Evolutionary conservation across 495 filamentous ascomycete genomes (phyloP), one percentile per base, ranked within the genome.

Genomic region (Penicillium subrubescens): DNA sequence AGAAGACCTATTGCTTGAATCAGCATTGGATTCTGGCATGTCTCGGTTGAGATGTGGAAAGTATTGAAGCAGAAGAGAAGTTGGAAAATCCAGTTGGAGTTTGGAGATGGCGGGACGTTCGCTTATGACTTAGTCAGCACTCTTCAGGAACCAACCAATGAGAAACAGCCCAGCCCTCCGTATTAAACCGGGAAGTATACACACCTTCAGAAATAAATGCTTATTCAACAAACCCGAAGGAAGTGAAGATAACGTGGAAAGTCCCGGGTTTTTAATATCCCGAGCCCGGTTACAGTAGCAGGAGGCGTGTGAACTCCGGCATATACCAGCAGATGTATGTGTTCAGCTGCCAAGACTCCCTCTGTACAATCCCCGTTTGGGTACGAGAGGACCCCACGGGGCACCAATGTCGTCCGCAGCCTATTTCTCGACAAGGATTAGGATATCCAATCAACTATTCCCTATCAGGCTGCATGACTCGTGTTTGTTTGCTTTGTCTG

Each of bases 21-120:
- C 41, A 52, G 1, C 66, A 68, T 68, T 44, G 52, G 14, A 66
- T 68, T 62, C 62, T 55, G 50, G 10, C 17, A 25, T 23, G 11
- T 39, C 21, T 10, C 6, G 25, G 27, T 53, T 27, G 15, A 31
- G 44, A 29, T 27, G 55, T 23, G 29, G 39, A 57, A 57, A 14
- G 43, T 5, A 34, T 15, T 1, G 53, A 52, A 53, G 23, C 31
- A 17, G 27, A 19, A 15, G 19, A 8, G 37, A 27, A 46, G 29
- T 29, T 43, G 41, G 34, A 60, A 60, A 60, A 60, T 41, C 57
- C 46, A 39, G 34, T 51, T 27, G 31, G 39, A 15, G 41, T 43
- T n/a, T n/a, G n/a, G n/a, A n/a, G n/a, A n/a, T n/a, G n/a, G n/a
- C n/a, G n/a, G n/a, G n/a, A n/a, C n/a, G n/a, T n/a, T 57, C 54